Evolutionary conservation across 2,329 filamentous ascomycete species (phyloP), one percentile per base, ranked within the genome.

Genomic region (Byssoonygena ceratinophila): DNA sequence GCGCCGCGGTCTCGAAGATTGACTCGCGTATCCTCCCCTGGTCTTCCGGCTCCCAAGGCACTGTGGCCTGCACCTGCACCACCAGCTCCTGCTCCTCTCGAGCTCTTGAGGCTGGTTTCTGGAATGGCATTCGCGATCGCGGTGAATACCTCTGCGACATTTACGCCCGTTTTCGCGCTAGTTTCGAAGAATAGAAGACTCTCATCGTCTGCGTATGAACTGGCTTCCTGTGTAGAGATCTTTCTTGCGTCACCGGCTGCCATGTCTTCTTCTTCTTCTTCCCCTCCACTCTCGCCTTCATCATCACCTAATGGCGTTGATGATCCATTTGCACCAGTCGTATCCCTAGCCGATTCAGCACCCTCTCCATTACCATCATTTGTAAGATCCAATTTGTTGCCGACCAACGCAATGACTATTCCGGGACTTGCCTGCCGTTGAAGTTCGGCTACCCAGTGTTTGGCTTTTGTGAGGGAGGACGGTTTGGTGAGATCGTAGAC

Each of bases 391-490:
- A 95, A 78, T 75, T 98, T 97, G 79, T 98, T 98, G 57, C 92
- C 92, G 50, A 91, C 92, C 39, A 98, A 82, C 41, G 92, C 92
- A 65, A 98, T 98, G 71, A 98, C 90, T 70, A 98, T 98, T 73
- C 97, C 97, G 73, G 97, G 92, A 75, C 97, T 98, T 58, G 94
- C 94, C 74, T 98, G 94, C 67, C 94, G 84, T 72, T 98, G 92
- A 52, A 98, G 82, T 69, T 98, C 92, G 74, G 97, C 97, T 54
- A 98, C 91, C 92, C 92, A 98, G 41, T 90, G 86, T 73, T 98
- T 98, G 62, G 94, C 94, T 78, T 98, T 98, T 73, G 97, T 92
- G 65, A 98, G 78, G 45, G 92, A 98, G 59, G 90, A 82, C 89
- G 97, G 56, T 60, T 58, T 36, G 34, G 92, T 98, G 66, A 98